Conservation (phyloP, 192 early-diverging fungal species). For the Rhizoclosmatium globosum region DNA sequence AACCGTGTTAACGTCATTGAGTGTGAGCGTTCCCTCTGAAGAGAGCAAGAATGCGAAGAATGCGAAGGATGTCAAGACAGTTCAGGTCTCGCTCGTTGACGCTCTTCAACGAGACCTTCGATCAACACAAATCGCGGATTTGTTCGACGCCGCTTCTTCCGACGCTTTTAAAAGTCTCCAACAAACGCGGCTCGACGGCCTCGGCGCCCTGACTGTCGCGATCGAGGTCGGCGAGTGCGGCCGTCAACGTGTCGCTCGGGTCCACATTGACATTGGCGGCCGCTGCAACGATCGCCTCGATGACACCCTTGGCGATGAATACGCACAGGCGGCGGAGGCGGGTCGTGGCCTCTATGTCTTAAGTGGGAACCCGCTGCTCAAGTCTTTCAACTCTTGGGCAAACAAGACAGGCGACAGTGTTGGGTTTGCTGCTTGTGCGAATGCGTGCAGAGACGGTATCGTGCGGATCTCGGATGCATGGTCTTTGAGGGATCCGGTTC, state of each 20-base stretch:
- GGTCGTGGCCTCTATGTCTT: too few species aligned
- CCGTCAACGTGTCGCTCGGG: not conserved
- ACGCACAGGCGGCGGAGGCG: not conserved
- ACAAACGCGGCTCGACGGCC: conserved; percentile 12
- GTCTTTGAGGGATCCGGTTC: conserved; percentile 19
- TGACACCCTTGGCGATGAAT: not conserved
- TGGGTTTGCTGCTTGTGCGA: conserved; percentile 4
- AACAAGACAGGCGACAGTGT: not conserved
- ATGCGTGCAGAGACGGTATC: conserved; percentile 8
- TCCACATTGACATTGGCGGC: conserved; percentile 12
- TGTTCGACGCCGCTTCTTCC: too few species aligned
- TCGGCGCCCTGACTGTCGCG: conserved; percentile 11
- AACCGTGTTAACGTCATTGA: too few species aligned
- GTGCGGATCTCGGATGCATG: conserved; percentile 22
- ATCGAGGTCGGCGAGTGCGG: conserved; percentile 22
- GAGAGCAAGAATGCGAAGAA: too few species aligned
- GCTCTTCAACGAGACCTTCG: too few species aligned
- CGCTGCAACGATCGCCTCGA: not conserved
- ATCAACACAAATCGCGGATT: too few species aligned
- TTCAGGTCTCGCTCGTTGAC: too few species aligned
- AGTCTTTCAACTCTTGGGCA: conserved; percentile 2
- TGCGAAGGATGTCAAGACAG: too few species aligned
- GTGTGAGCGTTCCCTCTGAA: too few species aligned
- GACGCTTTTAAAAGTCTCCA: too few species aligned
- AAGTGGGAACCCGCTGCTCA: conserved; percentile 1